Evolutionary conservation across 768 basidiomycete genomes (phyloP).

Genomic region (Dioszegia aurantiaca): DNA sequence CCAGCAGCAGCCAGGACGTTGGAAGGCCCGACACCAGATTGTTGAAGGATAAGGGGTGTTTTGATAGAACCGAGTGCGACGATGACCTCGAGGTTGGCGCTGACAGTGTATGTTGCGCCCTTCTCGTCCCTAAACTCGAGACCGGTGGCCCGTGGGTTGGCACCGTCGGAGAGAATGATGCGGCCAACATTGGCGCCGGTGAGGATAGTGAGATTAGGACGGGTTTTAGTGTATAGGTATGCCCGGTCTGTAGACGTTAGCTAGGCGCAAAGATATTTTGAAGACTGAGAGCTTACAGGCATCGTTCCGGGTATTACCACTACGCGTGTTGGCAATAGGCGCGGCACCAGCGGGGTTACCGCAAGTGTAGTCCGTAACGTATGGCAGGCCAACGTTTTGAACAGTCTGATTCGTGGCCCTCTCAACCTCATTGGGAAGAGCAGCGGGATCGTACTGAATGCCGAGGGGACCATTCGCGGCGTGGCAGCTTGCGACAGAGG

Average conservation of each 20-base stretch:
- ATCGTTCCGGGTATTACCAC: conserved; percentile 33
- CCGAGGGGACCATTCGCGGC: conserved; percentile 36
- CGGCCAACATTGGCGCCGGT: conserved; percentile 36
- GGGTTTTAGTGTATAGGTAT: conserved; percentile 33
- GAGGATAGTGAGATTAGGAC: conserved; percentile 42
- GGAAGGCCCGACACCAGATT: conserved; percentile 42
- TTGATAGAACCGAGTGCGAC: conserved; percentile 43
- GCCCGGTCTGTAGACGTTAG: conserved; percentile 29
- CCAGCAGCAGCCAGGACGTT: conserved; percentile 31
- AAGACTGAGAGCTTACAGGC: conserved; percentile 29
- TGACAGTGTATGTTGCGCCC: conserved; percentile 32
- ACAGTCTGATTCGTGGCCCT: conserved; percentile 36
- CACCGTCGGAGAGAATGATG: conserved; percentile 28
- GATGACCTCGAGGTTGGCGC: conserved; percentile 45
- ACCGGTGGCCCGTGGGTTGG: conserved; percentile 35
- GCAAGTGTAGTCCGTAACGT: conserved; percentile 41
- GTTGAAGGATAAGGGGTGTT: conserved; percentile 43
- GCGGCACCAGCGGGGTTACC: conserved; percentile 37
- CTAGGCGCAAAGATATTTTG: neutral
- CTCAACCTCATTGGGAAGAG: conserved; percentile 31
- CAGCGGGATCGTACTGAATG: conserved; percentile 36
- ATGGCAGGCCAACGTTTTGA: conserved; percentile 28
- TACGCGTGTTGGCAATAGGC: conserved; percentile 40
- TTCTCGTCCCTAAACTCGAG: conserved; percentile 38
- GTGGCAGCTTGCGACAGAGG: conserved; percentile 32